Base-by-base conservation (phyloP, 2,329 filamentous ascomycete species). In the Daldinia sp. region DNA sequence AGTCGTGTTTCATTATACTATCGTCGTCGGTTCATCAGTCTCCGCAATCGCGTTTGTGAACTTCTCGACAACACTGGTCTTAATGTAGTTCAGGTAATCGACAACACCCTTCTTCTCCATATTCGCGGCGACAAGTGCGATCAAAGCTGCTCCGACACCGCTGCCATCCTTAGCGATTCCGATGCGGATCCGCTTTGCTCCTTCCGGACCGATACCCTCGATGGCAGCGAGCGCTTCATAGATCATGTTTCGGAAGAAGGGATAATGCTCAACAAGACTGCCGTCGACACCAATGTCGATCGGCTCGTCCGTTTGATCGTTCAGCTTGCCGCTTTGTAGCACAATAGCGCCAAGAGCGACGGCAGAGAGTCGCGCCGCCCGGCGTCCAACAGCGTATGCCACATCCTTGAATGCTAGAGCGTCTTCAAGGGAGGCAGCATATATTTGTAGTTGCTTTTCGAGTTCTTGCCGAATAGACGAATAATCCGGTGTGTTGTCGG, bases 101-200 rank as follows among this genome's bases (percentile, higher is more conserved):
- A 76, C 57, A 15, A 72, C 59, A 35, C 61, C 63, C 67, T 78
- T 78, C 80, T 86, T 86, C 80, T 89, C 86, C 83, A 86, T 89
- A 76, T 86, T 84, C 1, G 92, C 92, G 1, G 95, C 95, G 30
- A 98, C 92, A 57, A 98, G 87, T 58, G 96, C 96, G 81, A 98
- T 98, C 74, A 99, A 83, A 44, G 96, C 96, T 2, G 96, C 96
- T 60, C 96, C 96, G n/a, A 97, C 93, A 70, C 93, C 96, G 71
- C 92, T 96, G 54, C 96, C 96, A 79, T 99, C 96, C 85, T 97
- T 98, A 69, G 96, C 96, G 76, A 98, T 96, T 23, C 95, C 96
- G 76, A 99, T 98, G 64, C 93, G 88, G 72, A 99, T 92, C 81
- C 90, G 92, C 82, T 92, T 91, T 72, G 97, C 94, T 10, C 94